Evolutionary conservation across 164 flowering plant genomes (phyloP).

Genomic region (Tinospora cordifolia): DNA sequence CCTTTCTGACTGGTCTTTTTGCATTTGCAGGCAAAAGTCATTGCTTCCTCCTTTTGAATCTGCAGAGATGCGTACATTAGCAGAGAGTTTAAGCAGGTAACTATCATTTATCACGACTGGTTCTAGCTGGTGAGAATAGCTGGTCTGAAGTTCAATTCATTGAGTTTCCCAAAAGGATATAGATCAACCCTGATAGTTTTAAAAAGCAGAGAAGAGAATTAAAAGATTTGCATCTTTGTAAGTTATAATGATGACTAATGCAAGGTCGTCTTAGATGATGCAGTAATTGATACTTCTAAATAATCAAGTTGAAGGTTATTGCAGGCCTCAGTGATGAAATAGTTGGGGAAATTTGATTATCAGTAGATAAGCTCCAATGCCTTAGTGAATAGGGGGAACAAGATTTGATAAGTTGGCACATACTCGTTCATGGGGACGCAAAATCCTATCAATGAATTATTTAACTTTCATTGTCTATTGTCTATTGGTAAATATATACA

Average conservation of each 20-base stretch:
- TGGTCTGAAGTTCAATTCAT: background rate
- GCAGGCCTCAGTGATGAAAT: background rate
- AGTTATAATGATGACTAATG: background rate
- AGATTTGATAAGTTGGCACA: background rate
- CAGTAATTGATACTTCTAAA: background rate
- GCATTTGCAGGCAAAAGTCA: conserved; percentile 58
- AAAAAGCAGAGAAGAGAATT: background rate
- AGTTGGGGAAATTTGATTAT: background rate
- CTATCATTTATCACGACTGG: conserved; percentile 10
- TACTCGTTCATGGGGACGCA: background rate
- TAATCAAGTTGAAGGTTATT: background rate
- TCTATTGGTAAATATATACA: background rate
- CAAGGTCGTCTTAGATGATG: background rate
- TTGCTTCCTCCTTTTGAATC: conserved; percentile 88
- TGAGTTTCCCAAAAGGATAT: background rate
- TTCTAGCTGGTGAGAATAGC: background rate
- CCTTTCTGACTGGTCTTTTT: conserved; percentile 10
- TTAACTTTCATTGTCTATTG: background rate
- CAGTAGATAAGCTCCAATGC: background rate
- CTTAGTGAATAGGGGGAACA: background rate
- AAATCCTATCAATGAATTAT: background rate
- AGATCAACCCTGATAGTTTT: background rate
- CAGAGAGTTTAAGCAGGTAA: conserved; percentile 87
- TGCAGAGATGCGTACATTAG: conserved; percentile 74
- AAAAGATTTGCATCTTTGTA: background rate